Conservation (phyloP, 768 basidiomycete species). For the Collybiopsis confluens region DNA sequence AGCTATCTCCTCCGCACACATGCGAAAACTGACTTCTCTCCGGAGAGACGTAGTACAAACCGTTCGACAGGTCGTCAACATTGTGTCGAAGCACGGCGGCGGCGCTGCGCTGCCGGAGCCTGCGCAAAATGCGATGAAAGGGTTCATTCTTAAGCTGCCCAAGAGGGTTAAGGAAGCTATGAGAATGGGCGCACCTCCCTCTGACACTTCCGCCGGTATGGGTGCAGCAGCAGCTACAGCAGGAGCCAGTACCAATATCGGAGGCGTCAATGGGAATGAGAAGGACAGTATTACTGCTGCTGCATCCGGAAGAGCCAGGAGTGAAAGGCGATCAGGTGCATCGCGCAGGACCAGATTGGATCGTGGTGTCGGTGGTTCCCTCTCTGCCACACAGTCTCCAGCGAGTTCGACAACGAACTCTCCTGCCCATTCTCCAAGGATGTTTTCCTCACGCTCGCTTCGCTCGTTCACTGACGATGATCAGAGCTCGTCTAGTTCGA, state of each 20-base stretch:
- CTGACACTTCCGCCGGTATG: not conserved
- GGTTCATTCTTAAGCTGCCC: conserved; percentile 77
- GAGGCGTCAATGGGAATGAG: not conserved
- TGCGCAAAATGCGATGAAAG: conserved; percentile 66
- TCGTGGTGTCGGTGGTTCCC: conserved; percentile 19
- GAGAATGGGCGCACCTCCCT: not conserved
- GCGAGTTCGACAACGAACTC: conserved; percentile 30
- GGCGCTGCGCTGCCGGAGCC: conserved; percentile 77
- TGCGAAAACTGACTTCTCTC: conserved; percentile 67
- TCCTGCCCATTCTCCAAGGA: conserved; percentile 22
- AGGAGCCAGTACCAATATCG: conserved; percentile 5
- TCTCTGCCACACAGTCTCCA: conserved; percentile 18
- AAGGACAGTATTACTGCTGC: conserved; percentile 16
- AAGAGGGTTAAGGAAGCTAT: conserved; percentile 63
- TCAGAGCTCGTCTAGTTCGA: conserved; percentile 9
- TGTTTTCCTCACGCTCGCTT: not conserved
- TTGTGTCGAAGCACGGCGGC: conserved; percentile 82
- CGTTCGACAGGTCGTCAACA: conserved; percentile 83
- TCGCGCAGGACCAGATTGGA: conserved; percentile 17
- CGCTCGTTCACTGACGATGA: not conserved
- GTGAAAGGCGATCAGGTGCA: conserved; percentile 1
- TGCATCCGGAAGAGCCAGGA: conserved; percentile 3
- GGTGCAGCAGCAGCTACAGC: conserved; percentile 13
- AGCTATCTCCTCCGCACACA: conserved; percentile 36
- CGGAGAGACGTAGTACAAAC: conserved; percentile 85